phyloP scores from a whole-genome alignment of 441 rosid genomes.

The Gossypium davidsonii region DNA sequence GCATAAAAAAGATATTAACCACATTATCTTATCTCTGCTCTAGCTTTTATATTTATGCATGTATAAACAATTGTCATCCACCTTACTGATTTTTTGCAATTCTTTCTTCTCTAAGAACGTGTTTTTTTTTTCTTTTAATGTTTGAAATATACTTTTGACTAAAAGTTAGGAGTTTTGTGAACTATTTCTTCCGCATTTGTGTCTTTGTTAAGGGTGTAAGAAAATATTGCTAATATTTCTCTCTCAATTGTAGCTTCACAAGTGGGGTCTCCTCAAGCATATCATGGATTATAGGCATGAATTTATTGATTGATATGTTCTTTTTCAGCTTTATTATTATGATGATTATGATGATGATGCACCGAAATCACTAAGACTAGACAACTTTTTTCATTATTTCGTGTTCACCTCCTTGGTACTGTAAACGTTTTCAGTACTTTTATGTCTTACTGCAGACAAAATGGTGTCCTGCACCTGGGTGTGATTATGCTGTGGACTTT shows the following conservation, averaged over 20 bases:
- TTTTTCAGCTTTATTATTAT: background rate
- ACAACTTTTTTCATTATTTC: slow-evolving; percentile 1
- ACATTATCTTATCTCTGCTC: background rate
- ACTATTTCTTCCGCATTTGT: background rate
- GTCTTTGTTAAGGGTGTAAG: background rate
- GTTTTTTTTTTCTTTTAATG: background rate
- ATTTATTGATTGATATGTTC: background rate
- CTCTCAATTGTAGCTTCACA: background rate
- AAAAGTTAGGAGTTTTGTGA: background rate
- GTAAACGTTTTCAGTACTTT: background rate
- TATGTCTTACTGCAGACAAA: slow-evolving; percentile 40
- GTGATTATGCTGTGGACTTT: slow-evolving; percentile 67
- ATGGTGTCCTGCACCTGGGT: slow-evolving; percentile 85
- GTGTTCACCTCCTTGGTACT: slow-evolving; percentile 1
- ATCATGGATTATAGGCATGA: background rate
- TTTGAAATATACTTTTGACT: background rate
- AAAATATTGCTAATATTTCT: background rate
- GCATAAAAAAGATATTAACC: background rate
- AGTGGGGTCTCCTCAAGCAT: background rate
- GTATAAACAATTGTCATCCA: background rate
- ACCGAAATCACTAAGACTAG: background rate
- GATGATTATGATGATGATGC: background rate
- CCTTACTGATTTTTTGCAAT: background rate
- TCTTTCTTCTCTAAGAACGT: background rate
- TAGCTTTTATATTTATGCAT: background rate